Conservation (phyloP, 2,329 filamentous ascomycete species). For the Amauroascus niger region DNA sequence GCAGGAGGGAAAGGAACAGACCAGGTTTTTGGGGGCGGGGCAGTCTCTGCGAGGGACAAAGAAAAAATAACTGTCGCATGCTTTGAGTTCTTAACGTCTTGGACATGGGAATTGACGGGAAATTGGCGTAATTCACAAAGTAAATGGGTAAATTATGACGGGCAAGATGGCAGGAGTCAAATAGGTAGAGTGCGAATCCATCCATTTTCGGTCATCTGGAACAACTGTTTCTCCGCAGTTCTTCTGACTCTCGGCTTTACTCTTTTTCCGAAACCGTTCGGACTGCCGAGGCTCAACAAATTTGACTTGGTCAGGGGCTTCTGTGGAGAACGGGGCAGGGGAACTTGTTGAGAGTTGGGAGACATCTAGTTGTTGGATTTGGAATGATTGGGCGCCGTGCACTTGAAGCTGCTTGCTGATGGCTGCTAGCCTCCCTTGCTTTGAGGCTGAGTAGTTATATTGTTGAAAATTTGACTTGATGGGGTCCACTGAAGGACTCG, state of each 20-base stretch:
- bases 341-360: neutral
- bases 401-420: too few relatives aligned
- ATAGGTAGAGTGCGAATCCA: too few relatives aligned
- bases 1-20: slow-evolving; percentile 49
- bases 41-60: slow-evolving; percentile 67
- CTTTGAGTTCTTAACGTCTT: neutral
- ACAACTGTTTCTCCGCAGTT: neutral
- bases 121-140: neutral
- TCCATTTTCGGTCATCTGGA: neutral
- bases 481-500: too few relatives aligned
- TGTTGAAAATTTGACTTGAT: too few relatives aligned
- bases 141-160: neutral
- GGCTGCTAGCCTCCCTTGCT: too few relatives aligned
- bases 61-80: slow-evolving; percentile 37
- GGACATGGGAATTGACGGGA: neutral
- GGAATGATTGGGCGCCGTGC: too few relatives aligned
- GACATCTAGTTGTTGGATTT: too few relatives aligned
- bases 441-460: too few relatives aligned
- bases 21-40: slow-evolving; percentile 70
- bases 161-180: neutral
- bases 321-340: too few relatives aligned
- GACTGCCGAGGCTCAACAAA: neutral
- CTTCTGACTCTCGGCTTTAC: neutral
- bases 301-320: neutral
- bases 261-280: neutral